phyloP scores from a whole-genome alignment of 345 rosid species.

The Populus ilicifolia region DNA sequence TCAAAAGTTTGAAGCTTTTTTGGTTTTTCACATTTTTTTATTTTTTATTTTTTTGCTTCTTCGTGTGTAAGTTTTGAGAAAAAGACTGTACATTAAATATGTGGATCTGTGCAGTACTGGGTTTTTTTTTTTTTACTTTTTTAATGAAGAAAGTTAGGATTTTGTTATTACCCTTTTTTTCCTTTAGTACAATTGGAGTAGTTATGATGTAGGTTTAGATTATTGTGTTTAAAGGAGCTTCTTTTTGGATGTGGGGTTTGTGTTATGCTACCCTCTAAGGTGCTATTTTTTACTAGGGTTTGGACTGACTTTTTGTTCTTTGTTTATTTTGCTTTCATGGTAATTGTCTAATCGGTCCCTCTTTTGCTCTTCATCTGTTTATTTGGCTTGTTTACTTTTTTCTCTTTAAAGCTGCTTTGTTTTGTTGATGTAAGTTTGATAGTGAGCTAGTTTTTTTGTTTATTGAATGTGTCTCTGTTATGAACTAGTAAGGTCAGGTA shows the following conservation, averaged over 20 bases:
- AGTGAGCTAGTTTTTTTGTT: neutral
- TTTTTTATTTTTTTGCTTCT: neutral
- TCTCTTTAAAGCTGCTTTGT: neutral
- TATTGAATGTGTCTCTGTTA: neutral
- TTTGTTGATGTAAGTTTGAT: neutral
- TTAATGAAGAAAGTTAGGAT: neutral
- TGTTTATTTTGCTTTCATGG: neutral
- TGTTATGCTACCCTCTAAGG: neutral
- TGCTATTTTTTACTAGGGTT: neutral
- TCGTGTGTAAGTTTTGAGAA: neutral
- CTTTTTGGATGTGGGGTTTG: neutral
- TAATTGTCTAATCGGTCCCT: neutral
- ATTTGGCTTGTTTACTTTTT: neutral
- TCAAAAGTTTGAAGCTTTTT: neutral
- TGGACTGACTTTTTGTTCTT: neutral
- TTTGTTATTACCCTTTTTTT: neutral
- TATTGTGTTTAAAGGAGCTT: neutral
- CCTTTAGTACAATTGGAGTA: neutral
- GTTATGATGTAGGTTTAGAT: neutral
- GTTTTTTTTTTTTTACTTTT: neutral
- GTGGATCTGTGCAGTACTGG: neutral
- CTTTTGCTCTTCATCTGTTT: neutral
- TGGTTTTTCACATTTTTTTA: neutral
- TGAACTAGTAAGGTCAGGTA: neutral
- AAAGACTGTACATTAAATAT: neutral